Percentiles rank a stretch among this genome's conserved stretches.
Conservation (phyloP, 768 basidiomycete species). For the Floccularia luteovirens region DNA sequence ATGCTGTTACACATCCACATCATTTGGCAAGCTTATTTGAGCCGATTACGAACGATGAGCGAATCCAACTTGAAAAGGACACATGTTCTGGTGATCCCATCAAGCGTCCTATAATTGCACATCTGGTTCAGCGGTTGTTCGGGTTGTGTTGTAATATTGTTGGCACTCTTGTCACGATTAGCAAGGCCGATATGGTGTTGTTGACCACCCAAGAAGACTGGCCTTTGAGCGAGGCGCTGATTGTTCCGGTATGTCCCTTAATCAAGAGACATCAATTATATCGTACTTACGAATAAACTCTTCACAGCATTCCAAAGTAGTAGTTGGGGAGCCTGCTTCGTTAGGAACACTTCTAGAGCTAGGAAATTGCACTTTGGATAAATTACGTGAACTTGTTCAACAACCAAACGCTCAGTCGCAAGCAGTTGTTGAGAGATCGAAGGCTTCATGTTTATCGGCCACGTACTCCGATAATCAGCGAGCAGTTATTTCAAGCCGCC, state of each 20-base stretch:
- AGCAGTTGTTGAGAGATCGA: constrained; percentile 16
- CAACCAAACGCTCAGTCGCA: constrained; percentile 53
- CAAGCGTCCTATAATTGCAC: constrained; percentile 65
- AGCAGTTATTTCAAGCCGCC: constrained; percentile 48
- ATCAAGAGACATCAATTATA: neutral
- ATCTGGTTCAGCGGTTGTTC: constrained; percentile 67
- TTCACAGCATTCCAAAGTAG: constrained; percentile 75
- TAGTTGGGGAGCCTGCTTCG: constrained; percentile 75
- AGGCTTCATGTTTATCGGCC: neutral
- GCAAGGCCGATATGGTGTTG: constrained; percentile 62
- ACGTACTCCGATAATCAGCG: constrained; percentile 41
- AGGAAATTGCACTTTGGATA: constrained; percentile 69
- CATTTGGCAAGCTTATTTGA: constrained; percentile 79
- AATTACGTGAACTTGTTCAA: constrained; percentile 59
- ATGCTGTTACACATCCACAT: constrained; percentile 86
- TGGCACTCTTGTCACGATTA: constrained; percentile 61
- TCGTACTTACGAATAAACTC: constrained; percentile 4
- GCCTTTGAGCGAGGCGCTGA: constrained; percentile 57
- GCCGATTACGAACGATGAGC: constrained; percentile 72
- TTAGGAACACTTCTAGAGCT: constrained; percentile 85
- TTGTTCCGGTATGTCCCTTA: constrained; percentile 56
- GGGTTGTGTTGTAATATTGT: constrained; percentile 64
- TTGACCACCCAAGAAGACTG: constrained; percentile 62
- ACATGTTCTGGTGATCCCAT: constrained; percentile 50
- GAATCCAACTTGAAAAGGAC: constrained; percentile 60